Base-by-base conservation (phyloP, 2,329 filamentous ascomycete genomes). In the Fusarium austroafricanum region DNA sequence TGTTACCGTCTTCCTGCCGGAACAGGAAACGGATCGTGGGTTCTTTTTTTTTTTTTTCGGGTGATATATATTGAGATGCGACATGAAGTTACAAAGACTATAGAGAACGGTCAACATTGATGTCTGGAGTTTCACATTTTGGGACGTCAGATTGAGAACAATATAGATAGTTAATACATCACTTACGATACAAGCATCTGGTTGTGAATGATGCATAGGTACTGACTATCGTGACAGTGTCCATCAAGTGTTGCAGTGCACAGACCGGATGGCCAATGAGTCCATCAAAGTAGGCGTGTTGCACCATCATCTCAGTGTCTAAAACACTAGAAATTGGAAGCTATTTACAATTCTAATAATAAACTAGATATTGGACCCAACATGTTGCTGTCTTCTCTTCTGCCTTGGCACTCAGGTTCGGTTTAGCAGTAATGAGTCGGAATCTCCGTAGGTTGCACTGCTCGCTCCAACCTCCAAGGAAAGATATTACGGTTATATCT, bases 141-240 rank as follows among this genome's bases (percentile, higher is more conserved):
- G 47, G 43, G 33, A 52, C 44, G 29, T 67, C 66, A 67, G 38
- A 68, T 63, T 70, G 66, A 50, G 37, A 52, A 52, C 37, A 62
- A 21, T 37, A 67, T 63, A 69, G 47, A 69, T 54, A 62, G 33
- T 68, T 66, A 69, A 68, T 69, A 46, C 33, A 62, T 31, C 43
- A 55, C 49, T 59, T 45, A 39, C 26, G 42, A 54, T 14, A 51
- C 15, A 31, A 35, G 12, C 11, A 6, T 33, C 20, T 21, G 18
- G 23, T 5, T 29, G 28, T 10, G 28, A 6, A 10, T 7, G 28
- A 10, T 12, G 9, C 28, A 7, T 29, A 12, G 9, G 7, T 4
- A 45, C 10, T 23, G n/a, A 17, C 11, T 43, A 26, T 26, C 23
- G 23, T 26, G 47, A 6, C 39, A 43, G 20, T 38, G 10, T 15